Conservation (phyloP, 495 filamentous ascomycete genomes). For the Penicillium roqueforti region DNA sequence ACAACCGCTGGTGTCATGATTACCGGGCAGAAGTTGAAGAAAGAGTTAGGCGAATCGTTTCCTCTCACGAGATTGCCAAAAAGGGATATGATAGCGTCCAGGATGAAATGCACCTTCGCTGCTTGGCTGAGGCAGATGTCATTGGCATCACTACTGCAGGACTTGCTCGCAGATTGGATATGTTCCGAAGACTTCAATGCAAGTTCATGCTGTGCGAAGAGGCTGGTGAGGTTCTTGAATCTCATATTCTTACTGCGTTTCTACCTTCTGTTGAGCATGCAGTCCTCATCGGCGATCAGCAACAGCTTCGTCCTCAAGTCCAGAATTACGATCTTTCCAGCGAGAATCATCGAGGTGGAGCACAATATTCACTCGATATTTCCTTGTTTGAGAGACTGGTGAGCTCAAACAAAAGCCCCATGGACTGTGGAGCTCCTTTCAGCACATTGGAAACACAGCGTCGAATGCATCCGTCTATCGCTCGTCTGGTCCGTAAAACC, state of each 20-base stretch:
- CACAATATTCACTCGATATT: slow-evolving; percentile 57
- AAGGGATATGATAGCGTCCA: not conserved
- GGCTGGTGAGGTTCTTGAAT: slow-evolving; percentile 72
- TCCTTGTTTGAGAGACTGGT: slow-evolving; percentile 70
- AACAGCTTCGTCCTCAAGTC: slow-evolving; percentile 66
- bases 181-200: slow-evolving; percentile 54
- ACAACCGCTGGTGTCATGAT: not conserved
- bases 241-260: slow-evolving; percentile 63
- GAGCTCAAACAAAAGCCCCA: slow-evolving; percentile 17
- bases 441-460: slow-evolving; percentile 61
- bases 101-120: slow-evolving; percentile 35
- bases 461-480: slow-evolving; percentile 73
- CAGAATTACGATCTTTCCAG: slow-evolving; percentile 58
- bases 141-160: slow-evolving; percentile 75
- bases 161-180: slow-evolving; percentile 58
- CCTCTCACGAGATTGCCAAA: not conserved
- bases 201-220: slow-evolving; percentile 78
- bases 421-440: slow-evolving; percentile 44
- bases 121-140: slow-evolving; percentile 45
- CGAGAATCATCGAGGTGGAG: slow-evolving; percentile 51
- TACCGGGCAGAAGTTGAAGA: not conserved
- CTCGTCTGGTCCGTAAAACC: slow-evolving; percentile 54
- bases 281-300: slow-evolving; percentile 76
- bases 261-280: slow-evolving; percentile 66
- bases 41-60: not conserved